A percentile compares a stretch with the other conserved stretches of the same genome.
phyloP scores from a whole-genome alignment of 768 basidiomycete genomes.

The Pulveroboletus sp. region DNA sequence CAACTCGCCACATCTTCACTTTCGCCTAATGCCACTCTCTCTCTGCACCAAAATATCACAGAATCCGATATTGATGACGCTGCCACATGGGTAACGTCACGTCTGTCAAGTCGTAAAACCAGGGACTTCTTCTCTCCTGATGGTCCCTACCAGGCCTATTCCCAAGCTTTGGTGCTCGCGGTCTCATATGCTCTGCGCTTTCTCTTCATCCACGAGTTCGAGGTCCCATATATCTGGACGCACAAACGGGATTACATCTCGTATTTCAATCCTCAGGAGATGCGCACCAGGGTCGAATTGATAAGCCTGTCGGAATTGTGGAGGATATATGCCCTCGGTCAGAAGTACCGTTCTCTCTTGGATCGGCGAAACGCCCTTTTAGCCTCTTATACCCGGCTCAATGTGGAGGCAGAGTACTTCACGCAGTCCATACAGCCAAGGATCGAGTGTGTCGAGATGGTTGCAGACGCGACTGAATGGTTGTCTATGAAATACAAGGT shows the following conservation, averaged over 20 bases:
- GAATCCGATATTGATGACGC: conserved; percentile 76
- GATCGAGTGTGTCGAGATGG: conserved; percentile 80
- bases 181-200: conserved; percentile 76
- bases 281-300: conserved; percentile 62
- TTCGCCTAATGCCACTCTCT: conserved; percentile 59
- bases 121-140: conserved; percentile 67
- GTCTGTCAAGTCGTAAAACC: conserved; percentile 66
- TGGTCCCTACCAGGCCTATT: conserved; percentile 56
- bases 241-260: conserved; percentile 91
- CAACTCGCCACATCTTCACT: conserved; percentile 84
- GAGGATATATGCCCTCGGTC: conserved; percentile 85
- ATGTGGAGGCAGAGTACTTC: conserved; percentile 71
- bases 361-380: conserved; percentile 66
- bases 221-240: conserved; percentile 93
- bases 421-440: conserved; percentile 61
- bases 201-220: conserved; percentile 83
- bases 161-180: conserved; percentile 67
- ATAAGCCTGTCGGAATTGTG: conserved; percentile 80
- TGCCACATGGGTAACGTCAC: conserved; percentile 83
- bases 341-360: conserved; percentile 82
- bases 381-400: conserved; percentile 63
- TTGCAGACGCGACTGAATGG: conserved; percentile 91
- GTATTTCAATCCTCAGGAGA: conserved; percentile 68
- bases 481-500: conserved; percentile 79
- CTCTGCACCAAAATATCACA: conserved; percentile 58